These are phyloP conservation scores for Hypoxylon sp. DNA, from an alignment of 2,329 filamentous ascomycete species.

Conservation along the genomic window DNA sequence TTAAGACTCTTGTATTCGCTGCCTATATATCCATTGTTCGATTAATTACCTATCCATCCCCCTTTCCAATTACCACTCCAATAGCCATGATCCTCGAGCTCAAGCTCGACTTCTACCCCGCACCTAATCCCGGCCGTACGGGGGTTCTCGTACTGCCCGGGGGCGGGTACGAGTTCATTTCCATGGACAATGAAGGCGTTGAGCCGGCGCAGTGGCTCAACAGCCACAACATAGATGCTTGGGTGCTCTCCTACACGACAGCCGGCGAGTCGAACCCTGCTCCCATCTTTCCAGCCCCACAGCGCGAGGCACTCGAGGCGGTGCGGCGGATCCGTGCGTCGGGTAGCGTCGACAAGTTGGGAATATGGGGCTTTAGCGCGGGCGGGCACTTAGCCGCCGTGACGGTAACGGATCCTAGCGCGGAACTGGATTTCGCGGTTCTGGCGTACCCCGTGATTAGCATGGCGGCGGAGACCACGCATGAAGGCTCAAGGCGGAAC, in stretches of 20 bases:
- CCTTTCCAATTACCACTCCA: neutral
- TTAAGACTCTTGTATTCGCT: neutral
- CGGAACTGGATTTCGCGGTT: conserved; percentile 48
- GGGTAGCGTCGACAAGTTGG: conserved; percentile 41
- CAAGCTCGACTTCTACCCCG: conserved; percentile 35
- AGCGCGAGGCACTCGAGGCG: conserved; percentile 44
- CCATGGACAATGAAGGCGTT: conserved; percentile 44
- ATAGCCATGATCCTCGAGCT: conserved; percentile 9
- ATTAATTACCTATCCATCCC: neutral
- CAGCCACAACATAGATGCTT: conserved; percentile 44
- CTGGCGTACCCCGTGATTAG: conserved; percentile 50
- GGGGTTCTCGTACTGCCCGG: conserved; percentile 49
- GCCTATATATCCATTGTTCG: neutral
- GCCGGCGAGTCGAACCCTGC: conserved; percentile 15
- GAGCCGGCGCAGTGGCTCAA: conserved; percentile 47
- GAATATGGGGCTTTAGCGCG: conserved; percentile 50
- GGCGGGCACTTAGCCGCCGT: conserved; percentile 49
- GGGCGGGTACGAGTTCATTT: conserved; percentile 47
- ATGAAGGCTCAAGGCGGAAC: conserved; percentile 42
- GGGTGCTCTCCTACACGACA: conserved; percentile 48
- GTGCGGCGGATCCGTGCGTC: conserved; percentile 39
- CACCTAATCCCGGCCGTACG: conserved; percentile 25
- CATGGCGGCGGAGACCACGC: conserved; percentile 41
- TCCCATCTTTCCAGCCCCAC: conserved; percentile 44
- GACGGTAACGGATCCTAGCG: conserved; percentile 35